Percentiles rank a stretch among this genome's conserved stretches.
These are phyloP conservation scores for Annulohypoxylon moriforme DNA, from an alignment of 495 filamentous ascomycete species.

Conservation along the genomic window DNA sequence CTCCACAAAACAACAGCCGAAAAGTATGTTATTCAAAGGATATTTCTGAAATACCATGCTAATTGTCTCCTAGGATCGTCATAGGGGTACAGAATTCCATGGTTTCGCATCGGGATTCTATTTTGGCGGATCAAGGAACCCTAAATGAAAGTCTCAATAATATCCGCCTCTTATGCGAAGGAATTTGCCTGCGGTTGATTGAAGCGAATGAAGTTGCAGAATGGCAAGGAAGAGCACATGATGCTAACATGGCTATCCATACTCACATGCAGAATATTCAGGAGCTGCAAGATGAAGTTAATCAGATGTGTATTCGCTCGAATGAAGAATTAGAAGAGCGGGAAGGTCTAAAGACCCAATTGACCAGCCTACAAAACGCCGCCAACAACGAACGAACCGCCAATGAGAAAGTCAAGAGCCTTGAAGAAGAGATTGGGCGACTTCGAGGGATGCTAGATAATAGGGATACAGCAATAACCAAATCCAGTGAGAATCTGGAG, in stretches of 20 bases:
- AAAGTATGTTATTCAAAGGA: slow-evolving; percentile 25
- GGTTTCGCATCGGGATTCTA: neutral
- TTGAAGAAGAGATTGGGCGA: slow-evolving; percentile 22
- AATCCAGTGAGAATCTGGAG: slow-evolving; percentile 30
- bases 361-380: neutral
- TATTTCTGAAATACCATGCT: neutral
- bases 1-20: slow-evolving; percentile 25
- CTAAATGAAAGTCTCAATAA: slow-evolving; percentile 18
- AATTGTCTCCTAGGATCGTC: slow-evolving; percentile 5
- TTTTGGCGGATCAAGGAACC: neutral
- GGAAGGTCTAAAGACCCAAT: slow-evolving; percentile 3
- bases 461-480: slow-evolving; percentile 20
- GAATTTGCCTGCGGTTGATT: slow-evolving; percentile 3
- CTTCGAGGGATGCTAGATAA: slow-evolving; percentile 25
- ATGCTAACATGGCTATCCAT: slow-evolving; percentile 29
- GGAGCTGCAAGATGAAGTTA: slow-evolving; percentile 40
- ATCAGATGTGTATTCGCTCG: slow-evolving; percentile 26
- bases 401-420: slow-evolving; percentile 5
- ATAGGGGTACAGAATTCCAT: slow-evolving; percentile 15
- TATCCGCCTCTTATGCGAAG: slow-evolving; percentile 28
- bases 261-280: slow-evolving; percentile 32
- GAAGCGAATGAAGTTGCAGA: slow-evolving; percentile 7
- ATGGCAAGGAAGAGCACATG: slow-evolving; percentile 36
- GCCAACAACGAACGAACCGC: slow-evolving; percentile 15
- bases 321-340: slow-evolving; percentile 32